Percentiles rank a stretch among this genome's conserved stretches.
phyloP scores from a whole-genome alignment of 176 grass and related monocot genomes.

The Carex pumila region DNA sequence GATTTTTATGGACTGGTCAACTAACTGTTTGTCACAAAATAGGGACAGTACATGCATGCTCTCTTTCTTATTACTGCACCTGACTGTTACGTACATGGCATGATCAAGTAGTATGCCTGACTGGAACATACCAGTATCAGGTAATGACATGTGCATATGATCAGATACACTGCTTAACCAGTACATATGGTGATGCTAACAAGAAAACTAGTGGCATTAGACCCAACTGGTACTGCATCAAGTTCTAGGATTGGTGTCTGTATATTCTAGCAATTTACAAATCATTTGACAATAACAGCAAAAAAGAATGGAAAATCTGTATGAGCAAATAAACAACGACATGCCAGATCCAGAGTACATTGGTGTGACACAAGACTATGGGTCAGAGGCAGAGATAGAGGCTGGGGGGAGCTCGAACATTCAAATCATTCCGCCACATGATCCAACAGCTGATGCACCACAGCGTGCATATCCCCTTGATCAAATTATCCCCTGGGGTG shows the following conservation, averaged over 20 bases:
- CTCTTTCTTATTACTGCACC: neutral
- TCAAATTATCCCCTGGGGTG: conserved; percentile 71
- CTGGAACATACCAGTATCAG: neutral
- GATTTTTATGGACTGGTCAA: neutral
- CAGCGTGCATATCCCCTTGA: conserved; percentile 60
- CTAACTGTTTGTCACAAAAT: neutral
- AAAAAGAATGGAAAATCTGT: conserved; percentile 51
- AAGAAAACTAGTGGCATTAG: neutral
- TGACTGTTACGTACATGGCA: neutral
- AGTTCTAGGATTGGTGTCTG: neutral
- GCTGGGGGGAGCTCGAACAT: conserved; percentile 3
- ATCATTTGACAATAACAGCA: conserved; percentile 33
- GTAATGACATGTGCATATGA: neutral
- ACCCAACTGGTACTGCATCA: neutral
- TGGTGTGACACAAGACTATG: neutral
- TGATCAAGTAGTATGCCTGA: neutral
- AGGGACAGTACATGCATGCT: neutral
- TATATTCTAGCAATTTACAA: neutral
- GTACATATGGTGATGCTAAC: neutral
- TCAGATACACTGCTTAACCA: neutral
- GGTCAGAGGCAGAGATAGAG: neutral
- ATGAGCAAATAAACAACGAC: conserved; percentile 48
- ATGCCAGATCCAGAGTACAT: neutral
- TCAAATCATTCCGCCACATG: conserved; percentile 81
- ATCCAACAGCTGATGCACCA: conserved; percentile 58